Evolutionary conservation across 2,329 filamentous ascomycete genomes (phyloP).

Genomic region (Fusarium proliferatum): DNA sequence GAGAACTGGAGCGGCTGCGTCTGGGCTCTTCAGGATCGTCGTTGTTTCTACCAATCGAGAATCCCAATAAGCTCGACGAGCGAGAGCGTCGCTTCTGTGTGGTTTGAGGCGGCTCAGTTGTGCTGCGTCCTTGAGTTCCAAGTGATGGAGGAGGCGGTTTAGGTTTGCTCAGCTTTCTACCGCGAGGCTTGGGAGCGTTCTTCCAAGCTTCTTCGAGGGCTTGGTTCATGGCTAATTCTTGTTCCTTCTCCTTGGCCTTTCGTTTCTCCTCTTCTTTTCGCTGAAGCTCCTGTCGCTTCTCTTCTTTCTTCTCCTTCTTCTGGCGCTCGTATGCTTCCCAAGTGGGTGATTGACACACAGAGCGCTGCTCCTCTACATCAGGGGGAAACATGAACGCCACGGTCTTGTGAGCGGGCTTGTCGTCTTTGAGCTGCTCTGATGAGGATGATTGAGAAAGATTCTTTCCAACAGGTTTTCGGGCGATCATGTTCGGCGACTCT

Average conservation of each 20-base stretch:
- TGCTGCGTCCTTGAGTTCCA: constrained; percentile 30
- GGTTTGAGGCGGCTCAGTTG: constrained; percentile 25
- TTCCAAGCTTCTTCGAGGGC: constrained; percentile 42
- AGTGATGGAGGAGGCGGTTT: constrained; percentile 40
- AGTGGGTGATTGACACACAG: constrained; percentile 70
- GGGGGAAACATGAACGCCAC: constrained; percentile 49
- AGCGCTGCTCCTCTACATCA: constrained; percentile 45
- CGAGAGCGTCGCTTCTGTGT: constrained; percentile 41
- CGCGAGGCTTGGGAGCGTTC: constrained; percentile 38
- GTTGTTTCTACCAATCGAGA: constrained; percentile 35
- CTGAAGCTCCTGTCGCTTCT: constrained; percentile 56
- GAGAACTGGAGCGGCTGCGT: constrained; percentile 52
- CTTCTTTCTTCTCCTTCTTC: constrained; percentile 64
- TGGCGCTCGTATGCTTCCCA: constrained; percentile 68
- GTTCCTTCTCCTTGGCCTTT: constrained; percentile 39
- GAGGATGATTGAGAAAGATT: constrained; percentile 11
- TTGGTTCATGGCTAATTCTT: constrained; percentile 27
- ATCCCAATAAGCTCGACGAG: constrained; percentile 45
- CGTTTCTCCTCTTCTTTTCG: constrained; percentile 47
- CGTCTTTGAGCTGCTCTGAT: constrained; percentile 24
- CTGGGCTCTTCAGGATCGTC: constrained; percentile 38
- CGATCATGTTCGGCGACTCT: constrained; percentile 28
- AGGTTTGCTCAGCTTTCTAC: constrained; percentile 49
- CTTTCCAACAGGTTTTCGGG: constrained; percentile 31
- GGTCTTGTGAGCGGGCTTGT: constrained; percentile 44